phyloP scores from a whole-genome alignment of 371 early-diverging fungal genomes.

The Zopfochytrium polystomum region DNA sequence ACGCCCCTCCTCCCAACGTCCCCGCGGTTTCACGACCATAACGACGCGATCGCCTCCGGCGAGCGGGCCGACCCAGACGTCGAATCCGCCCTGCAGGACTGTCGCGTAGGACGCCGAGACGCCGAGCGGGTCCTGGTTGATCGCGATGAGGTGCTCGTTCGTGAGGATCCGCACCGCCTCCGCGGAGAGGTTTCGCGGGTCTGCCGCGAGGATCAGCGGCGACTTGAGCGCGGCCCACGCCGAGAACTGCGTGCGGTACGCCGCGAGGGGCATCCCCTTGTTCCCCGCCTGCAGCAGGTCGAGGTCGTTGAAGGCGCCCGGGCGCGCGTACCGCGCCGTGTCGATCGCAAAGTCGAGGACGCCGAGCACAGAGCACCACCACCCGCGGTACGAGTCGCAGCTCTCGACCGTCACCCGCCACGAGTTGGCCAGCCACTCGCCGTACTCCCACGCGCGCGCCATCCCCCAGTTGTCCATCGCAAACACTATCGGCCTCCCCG shows the following conservation, averaged over 20 bases:
- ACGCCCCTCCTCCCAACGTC: no score
- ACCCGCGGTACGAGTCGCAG: no score
- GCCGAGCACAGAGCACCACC: no score
- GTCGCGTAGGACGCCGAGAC: no score
- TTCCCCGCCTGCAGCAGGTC: constrained; percentile 54
- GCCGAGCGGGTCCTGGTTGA: constrained; percentile 54
- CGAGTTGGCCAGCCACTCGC: constrained; percentile 34
- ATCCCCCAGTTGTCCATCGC: constrained; percentile 51
- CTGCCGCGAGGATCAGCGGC: constrained; percentile 45
- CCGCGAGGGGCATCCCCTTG: constrained; percentile 40
- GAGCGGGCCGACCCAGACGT: constrained; percentile 36
- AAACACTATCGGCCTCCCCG: constrained; percentile 44
- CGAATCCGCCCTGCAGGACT: no score
- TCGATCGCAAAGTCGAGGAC: no score
- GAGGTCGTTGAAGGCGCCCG: constrained; percentile 49
- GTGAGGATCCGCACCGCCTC: constrained; percentile 29
- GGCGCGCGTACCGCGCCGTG: no score
- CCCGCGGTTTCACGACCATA: constrained; percentile 30
- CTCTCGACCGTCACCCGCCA: constrained; percentile 48
- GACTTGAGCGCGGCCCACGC: no score
- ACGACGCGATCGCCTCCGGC: constrained; percentile 23
- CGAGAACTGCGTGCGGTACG: constrained; percentile 43
- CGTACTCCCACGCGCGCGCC: constrained; percentile 44
- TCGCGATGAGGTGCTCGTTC: constrained; percentile 40
- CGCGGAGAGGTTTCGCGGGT: constrained; percentile 21